A percentile compares a stretch with the other conserved stretches of the same genome.
Conservation (phyloP, 192 early-diverging fungal species). For the Coemansia sp. region DNA sequence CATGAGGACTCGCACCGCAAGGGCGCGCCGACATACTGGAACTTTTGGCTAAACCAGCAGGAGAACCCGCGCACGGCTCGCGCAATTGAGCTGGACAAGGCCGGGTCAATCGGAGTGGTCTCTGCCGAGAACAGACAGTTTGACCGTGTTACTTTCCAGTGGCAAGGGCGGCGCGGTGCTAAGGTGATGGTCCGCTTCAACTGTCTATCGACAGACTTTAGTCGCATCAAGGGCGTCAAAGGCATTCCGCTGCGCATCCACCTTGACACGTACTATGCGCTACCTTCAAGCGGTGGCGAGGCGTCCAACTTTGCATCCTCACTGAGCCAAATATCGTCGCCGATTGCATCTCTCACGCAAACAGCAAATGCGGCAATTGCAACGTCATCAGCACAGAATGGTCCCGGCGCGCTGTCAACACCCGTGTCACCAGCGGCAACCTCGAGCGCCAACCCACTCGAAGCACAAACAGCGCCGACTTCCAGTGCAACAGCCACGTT, state of each 20-base stretch:
- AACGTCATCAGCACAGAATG: neutral
- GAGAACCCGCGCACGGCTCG: constrained; percentile 54
- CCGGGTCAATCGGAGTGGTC: constrained; percentile 55
- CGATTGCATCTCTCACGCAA: constrained; percentile 11
- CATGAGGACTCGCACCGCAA: constrained; percentile 68
- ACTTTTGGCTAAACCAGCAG: constrained; percentile 73
- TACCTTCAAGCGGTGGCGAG: constrained; percentile 8
- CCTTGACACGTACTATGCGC: constrained; percentile 34
- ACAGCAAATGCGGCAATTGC: neutral
- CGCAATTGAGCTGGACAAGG: constrained; percentile 66
- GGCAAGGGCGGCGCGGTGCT: constrained; percentile 64
- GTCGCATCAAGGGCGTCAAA: constrained; percentile 77
- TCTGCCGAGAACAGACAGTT: constrained; percentile 58
- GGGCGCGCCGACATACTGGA: constrained; percentile 65
- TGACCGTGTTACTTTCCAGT: constrained; percentile 69
- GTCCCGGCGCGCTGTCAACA: constrained; percentile 15
- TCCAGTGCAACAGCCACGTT: neutral
- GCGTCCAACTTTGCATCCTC: constrained; percentile 17
- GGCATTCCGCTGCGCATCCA: constrained; percentile 66
- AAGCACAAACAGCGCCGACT: neutral
- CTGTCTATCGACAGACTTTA: constrained; percentile 78
- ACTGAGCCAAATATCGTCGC: constrained; percentile 24
- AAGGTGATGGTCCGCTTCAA: constrained; percentile 68
- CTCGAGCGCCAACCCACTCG: neutral
- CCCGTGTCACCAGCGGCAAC: constrained; percentile 11